Conservation (phyloP, 2,329 filamentous ascomycete genomes). For the Ascomycota sp. region DNA sequence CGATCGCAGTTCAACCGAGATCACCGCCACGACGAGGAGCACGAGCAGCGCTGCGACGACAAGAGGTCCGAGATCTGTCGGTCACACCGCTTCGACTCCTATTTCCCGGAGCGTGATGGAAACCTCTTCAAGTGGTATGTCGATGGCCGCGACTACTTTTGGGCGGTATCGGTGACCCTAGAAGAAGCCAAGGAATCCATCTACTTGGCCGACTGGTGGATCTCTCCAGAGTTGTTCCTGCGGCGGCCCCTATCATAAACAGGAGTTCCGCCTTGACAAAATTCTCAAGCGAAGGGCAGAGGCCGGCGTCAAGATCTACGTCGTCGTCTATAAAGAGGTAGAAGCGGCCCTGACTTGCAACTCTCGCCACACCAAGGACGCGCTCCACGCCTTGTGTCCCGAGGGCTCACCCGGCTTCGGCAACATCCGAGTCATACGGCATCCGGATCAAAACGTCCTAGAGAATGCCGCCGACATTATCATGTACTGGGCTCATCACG, state of each 20-base stretch:
- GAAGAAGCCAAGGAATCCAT: slow-evolving; percentile 82
- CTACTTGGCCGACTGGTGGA: slow-evolving; percentile 95
- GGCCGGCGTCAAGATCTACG: slow-evolving; percentile 81
- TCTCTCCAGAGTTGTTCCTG: slow-evolving; percentile 74
- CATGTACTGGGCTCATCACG: slow-evolving; percentile 94
- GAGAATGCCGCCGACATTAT: slow-evolving; percentile 93
- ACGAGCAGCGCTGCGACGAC: slow-evolving; percentile 65
- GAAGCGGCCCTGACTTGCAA: slow-evolving; percentile 75
- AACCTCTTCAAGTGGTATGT: slow-evolving; percentile 96
- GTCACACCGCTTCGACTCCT: slow-evolving; percentile 70
- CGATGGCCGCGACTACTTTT: slow-evolving; percentile 87
- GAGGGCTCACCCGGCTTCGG: slow-evolving; percentile 63
- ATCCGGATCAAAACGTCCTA: slow-evolving; percentile 87
- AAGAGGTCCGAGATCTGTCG: slow-evolving; percentile 57
- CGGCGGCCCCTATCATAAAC: slow-evolving; percentile 65
- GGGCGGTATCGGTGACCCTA: slow-evolving; percentile 77
- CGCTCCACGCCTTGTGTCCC: slow-evolving; percentile 58
- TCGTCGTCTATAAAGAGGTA: slow-evolving; percentile 83
- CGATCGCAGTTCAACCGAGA: slow-evolving; percentile 50
- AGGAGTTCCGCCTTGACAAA: slow-evolving; percentile 74
- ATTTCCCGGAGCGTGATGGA: slow-evolving; percentile 66
- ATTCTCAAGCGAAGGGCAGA: slow-evolving; percentile 77
- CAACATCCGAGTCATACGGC: slow-evolving; percentile 76
- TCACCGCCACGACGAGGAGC: slow-evolving; percentile 83
- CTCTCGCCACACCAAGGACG: slow-evolving; percentile 79